A percentile compares a stretch with the other conserved stretches of the same genome.
Conservation (phyloP, 73 alveolate species). For the Breviolum minutum region DNA sequence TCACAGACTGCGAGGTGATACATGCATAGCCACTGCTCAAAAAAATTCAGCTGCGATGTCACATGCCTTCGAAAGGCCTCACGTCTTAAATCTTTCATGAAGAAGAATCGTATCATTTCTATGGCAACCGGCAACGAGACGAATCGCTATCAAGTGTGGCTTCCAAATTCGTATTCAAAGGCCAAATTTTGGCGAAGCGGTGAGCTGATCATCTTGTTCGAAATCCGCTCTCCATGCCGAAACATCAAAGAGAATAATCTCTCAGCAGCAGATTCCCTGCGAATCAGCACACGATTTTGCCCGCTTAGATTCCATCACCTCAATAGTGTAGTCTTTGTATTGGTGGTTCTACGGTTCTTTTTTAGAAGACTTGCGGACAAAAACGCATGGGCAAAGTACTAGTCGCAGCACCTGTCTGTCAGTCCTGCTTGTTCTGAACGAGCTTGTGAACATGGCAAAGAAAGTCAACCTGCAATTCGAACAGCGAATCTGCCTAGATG, state of each 20-base stretch:
- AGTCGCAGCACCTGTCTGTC: slow-evolving; percentile 54
- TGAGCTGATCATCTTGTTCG: not conserved
- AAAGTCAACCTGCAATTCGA: slow-evolving; percentile 48
- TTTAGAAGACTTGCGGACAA: not conserved
- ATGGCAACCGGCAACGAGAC: not conserved
- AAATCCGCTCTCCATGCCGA: too few species aligned
- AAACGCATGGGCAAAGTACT: slow-evolving; percentile 28
- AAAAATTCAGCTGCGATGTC: slow-evolving; percentile 16
- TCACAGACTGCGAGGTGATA: slow-evolving; percentile 36
- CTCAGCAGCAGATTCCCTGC: not conserved
- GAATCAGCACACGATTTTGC: slow-evolving; percentile 26
- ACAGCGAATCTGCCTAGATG: not conserved
- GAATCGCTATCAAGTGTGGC: slow-evolving; percentile 30
- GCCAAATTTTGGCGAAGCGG: slow-evolving; percentile 6
- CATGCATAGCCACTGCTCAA: slow-evolving; percentile 42
- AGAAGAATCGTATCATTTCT: not conserved
- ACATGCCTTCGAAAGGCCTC: too few species aligned
- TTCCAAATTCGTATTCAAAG: not conserved
- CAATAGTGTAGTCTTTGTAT: not conserved
- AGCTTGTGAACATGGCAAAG: slow-evolving; percentile 92
- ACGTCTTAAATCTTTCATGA: too few species aligned
- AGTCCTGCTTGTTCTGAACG: slow-evolving; percentile 95
- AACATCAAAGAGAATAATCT: too few species aligned
- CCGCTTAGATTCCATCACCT: not conserved
- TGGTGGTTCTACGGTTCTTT: not conserved